phyloP scores from a whole-genome alignment of 441 rosid species.

The Geranium incanum region DNA sequence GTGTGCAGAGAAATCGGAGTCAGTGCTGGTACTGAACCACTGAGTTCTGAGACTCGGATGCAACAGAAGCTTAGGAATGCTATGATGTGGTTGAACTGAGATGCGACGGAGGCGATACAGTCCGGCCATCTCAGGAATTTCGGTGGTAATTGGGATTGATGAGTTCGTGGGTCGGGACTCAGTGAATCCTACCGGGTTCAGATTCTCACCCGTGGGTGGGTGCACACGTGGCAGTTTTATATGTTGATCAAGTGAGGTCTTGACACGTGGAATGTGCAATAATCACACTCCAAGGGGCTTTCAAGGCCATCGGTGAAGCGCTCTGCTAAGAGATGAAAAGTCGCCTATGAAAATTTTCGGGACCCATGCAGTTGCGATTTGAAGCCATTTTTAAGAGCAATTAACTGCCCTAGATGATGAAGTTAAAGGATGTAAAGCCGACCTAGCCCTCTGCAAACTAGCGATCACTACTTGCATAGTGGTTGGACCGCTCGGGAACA shows the following conservation, averaged over 20 bases:
- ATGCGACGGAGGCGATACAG: conserved; percentile 27
- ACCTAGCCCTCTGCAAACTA: too few relatives aligned
- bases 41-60: conserved; percentile 26
- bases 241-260: background rate
- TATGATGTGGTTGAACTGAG: conserved; percentile 19
- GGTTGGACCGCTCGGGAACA: too few relatives aligned
- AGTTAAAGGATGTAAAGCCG: too few relatives aligned
- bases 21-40: conserved; percentile 40
- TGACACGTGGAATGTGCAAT: background rate
- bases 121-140: conserved; percentile 27
- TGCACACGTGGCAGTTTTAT: background rate
- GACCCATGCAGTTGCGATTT: too few relatives aligned
- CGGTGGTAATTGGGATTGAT: background rate
- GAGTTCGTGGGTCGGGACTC: background rate
- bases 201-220: background rate
- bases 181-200: background rate
- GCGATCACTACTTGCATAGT: too few relatives aligned
- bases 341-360: too few relatives aligned
- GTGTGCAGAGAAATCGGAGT: conserved; percentile 45
- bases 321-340: too few relatives aligned
- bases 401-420: too few relatives aligned
- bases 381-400: too few relatives aligned
- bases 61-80: conserved; percentile 4
- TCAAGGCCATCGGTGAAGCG: too few relatives aligned
- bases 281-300: too few relatives aligned